phyloP scores from a whole-genome alignment of 2,329 filamentous ascomycete species.

The Raffaelea deltoideospora region DNA sequence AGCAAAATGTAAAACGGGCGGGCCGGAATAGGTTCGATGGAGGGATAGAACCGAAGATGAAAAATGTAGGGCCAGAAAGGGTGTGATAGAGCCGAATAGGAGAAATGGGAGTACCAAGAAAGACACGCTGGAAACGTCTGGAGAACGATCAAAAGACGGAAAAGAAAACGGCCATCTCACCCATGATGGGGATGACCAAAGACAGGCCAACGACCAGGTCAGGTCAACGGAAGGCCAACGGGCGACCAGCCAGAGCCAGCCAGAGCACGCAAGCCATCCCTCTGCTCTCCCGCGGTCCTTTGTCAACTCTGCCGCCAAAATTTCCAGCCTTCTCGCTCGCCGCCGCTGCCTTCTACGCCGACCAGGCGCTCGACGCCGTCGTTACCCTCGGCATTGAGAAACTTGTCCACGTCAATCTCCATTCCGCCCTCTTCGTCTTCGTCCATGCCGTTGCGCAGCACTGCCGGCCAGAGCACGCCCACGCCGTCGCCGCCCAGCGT shows the following conservation, averaged over 20 bases:
- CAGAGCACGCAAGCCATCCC: no score
- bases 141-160: background rate
- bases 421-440: slow-evolving; percentile 68
- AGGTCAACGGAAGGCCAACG: background rate
- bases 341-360: slow-evolving; percentile 54
- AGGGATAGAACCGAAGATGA: no score
- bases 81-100: no score
- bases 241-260: background rate
- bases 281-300: no score
- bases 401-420: slow-evolving; percentile 77
- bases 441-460: slow-evolving; percentile 70
- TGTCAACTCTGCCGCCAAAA: slow-evolving; percentile 57
- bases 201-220: no score
- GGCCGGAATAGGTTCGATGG: no score
- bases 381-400: slow-evolving; percentile 69
- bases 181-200: no score
- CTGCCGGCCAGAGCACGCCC: slow-evolving; percentile 84
- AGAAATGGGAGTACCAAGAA: background rate
- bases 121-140: background rate
- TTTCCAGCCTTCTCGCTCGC: slow-evolving; percentile 68
- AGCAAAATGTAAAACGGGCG: no score
- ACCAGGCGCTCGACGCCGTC: slow-evolving; percentile 80
- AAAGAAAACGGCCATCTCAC: no score
- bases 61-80: no score
- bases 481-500: slow-evolving; percentile 88